These are phyloP conservation scores for Dictyostelium citrinum DNA, from an alignment of 78 protist species.

Conservation along the genomic window DNA sequence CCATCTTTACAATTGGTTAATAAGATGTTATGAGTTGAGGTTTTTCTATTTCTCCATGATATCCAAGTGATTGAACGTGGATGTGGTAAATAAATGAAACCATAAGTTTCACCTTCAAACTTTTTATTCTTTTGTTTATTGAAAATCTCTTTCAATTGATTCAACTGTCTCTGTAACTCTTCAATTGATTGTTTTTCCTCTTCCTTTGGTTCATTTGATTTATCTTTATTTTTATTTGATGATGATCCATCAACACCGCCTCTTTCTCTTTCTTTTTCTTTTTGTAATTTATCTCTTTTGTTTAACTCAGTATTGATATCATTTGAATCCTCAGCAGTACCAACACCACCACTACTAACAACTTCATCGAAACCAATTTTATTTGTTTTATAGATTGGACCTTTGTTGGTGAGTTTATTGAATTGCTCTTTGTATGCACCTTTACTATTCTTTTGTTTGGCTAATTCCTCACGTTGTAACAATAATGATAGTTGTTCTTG, in stretches of 20 bases:
- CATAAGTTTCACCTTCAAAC: conserved; percentile 35
- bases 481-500: neutral
- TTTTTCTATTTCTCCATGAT: conserved; percentile 44
- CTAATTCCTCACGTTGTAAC: conserved; percentile 1
- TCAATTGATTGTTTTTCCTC: neutral
- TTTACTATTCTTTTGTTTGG: neutral
- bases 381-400: neutral
- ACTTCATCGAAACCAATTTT: neutral
- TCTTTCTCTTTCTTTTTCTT: neutral
- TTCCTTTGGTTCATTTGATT: neutral
- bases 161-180: neutral
- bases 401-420: conserved; percentile 23
- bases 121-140: conserved; percentile 21
- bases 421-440: conserved; percentile 43
- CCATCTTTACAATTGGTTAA: conserved; percentile 70
- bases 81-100: conserved; percentile 64
- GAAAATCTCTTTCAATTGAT: neutral
- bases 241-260: neutral
- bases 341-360: neutral
- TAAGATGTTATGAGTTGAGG: conserved; percentile 33
- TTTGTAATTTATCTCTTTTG: neutral
- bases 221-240: neutral
- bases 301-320: neutral
- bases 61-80: conserved; percentile 72
- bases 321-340: neutral